Evolutionary conservation across 768 basidiomycete genomes (phyloP).

Genomic region (Boletus eberwhitei): DNA sequence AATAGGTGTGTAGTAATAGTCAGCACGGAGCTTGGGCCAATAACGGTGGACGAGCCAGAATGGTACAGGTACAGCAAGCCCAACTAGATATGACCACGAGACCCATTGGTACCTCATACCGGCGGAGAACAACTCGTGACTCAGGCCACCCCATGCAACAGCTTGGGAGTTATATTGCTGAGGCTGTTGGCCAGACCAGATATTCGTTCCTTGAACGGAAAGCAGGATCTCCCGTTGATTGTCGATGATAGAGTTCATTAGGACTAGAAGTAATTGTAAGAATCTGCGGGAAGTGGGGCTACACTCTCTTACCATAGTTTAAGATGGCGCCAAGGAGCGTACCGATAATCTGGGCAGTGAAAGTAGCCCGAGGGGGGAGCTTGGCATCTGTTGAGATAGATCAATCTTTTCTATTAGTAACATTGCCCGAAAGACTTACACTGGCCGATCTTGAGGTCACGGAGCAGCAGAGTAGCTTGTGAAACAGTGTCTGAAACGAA

Average conservation of each 20-base stretch:
- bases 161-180: conserved; percentile 33
- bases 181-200: conserved; percentile 32
- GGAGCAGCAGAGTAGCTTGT: conserved; percentile 51
- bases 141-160: conserved; percentile 40
- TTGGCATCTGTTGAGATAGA: conserved; percentile 36
- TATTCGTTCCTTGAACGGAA: conserved; percentile 49
- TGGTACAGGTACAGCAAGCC: conserved; percentile 37
- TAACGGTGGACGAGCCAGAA: conserved; percentile 39
- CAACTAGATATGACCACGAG: conserved; percentile 33
- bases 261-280: conserved; percentile 36
- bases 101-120: conserved; percentile 38
- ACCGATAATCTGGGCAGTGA: conserved; percentile 55
- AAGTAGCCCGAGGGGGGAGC: conserved; percentile 62
- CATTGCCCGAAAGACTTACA: conserved; percentile 5
- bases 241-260: conserved; percentile 59
- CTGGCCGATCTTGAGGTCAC: conserved; percentile 50
- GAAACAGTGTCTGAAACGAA: conserved; percentile 42
- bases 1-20: conserved; percentile 32
- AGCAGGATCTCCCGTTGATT: conserved; percentile 49
- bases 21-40: conserved; percentile 31
- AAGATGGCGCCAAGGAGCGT: conserved; percentile 51
- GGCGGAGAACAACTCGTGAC: conserved; percentile 32
- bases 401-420: conserved; percentile 36
- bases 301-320: conserved; percentile 38
- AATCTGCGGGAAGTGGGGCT: neutral